phyloP scores from a whole-genome alignment of 2,329 filamentous ascomycete genomes.

The Amesomyces nigricolor region DNA sequence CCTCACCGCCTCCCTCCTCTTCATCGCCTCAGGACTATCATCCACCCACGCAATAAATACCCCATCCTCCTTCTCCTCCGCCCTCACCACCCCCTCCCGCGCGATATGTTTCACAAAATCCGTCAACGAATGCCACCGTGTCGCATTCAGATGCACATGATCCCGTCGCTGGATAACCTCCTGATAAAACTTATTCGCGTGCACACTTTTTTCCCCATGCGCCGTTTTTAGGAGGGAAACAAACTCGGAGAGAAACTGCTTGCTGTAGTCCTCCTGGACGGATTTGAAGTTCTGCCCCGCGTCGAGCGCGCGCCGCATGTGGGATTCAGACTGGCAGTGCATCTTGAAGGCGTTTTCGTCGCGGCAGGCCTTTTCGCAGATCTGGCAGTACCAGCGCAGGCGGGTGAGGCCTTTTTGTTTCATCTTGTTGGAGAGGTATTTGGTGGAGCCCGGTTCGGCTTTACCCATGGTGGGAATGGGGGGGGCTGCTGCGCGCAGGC shows the following conservation, averaged over 20 bases:
- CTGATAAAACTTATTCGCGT: conserved; percentile 92
- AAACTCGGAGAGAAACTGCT: conserved; percentile 78
- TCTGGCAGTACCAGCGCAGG: conserved; percentile 60
- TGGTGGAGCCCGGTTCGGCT: conserved; percentile 89
- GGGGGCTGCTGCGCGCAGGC: conserved; percentile 22
- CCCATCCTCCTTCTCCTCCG: conserved; percentile 84
- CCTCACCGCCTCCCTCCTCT: conserved; percentile 71
- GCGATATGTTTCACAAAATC: conserved; percentile 87
- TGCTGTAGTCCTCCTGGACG: conserved; percentile 78
- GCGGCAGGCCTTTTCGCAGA: conserved; percentile 41
- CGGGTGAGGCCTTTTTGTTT: conserved; percentile 75
- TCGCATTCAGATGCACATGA: conserved; percentile 91
- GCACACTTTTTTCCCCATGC: conserved; percentile 85
- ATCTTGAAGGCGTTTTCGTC: conserved; percentile 92
- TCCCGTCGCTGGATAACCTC: conserved; percentile 83
- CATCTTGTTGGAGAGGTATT: conserved; percentile 84
- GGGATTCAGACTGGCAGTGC: conserved; percentile 77
- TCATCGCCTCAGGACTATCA: conserved; percentile 78
- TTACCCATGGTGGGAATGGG: conserved; percentile 64
- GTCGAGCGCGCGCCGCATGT: conserved; percentile 82
- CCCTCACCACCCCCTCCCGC: conserved; percentile 77
- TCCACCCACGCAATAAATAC: conserved; percentile 87
- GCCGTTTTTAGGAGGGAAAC: conserved; percentile 68
- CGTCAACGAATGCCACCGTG: conserved; percentile 79
- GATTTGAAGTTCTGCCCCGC: conserved; percentile 81